Base-by-base conservation (phyloP, 306 rosid species). In the Rosa chinensis region DNA sequence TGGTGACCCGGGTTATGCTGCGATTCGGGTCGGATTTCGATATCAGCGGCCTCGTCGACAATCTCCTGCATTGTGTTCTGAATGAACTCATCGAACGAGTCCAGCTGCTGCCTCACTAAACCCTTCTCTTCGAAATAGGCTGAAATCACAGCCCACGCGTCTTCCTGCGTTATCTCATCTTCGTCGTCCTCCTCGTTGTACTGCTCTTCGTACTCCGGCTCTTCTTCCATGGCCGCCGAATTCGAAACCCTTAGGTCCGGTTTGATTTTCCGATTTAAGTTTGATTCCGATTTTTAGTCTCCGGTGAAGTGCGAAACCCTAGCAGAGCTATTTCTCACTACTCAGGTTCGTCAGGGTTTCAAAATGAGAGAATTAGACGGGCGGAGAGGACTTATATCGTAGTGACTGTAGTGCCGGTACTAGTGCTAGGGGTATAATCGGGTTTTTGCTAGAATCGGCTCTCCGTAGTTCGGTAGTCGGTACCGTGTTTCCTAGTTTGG, bases 11-110 rank as follows among this genome's bases (percentile, higher is more conserved):
- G 99, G 74, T 95, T 95, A 32, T 95, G 99, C 88, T 95, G 99
- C 0, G 98, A 91, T 75, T 92, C 98, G 1, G 99, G 98, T 8
- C 98, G 95, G 84, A 95, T 95, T 89, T 95, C 99, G 16, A 95
- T 95, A 59, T 92, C 98, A 1, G 98, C 92, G 1, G 98, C 90
- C 72, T 95, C 98, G 42, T 92, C 99, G 10, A 95, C 99, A 10
- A 95, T 95, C 82, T 95, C 99, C 85, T 92, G 99, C 99, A 95
- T 92, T 4, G 98, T 95, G 63, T 92, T 95, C 77, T 92, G 99
- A 21, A 95, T 95, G 84, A 95, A 95, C 88, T 95, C 97, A 62
- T 95, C 98, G 87, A 95, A 95, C 5, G 99, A 95, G 66, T 92
- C 99, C 1, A 95, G 94, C 80, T 95, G 99, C 80, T 95, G 99